Conservation (phyloP, 1,139 yeast species). For the Pichia sp. region DNA sequence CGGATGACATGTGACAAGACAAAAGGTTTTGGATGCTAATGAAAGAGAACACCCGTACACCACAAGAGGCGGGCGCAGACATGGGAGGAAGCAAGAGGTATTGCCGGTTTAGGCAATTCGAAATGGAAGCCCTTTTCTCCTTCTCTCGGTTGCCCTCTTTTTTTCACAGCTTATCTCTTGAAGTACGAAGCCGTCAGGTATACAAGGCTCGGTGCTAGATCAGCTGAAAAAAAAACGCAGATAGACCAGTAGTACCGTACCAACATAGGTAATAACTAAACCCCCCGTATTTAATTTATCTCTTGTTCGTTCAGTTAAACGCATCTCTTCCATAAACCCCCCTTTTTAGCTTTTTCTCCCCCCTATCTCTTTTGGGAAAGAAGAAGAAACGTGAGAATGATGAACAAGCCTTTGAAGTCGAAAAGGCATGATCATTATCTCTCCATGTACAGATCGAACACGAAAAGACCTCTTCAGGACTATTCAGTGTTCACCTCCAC, state of each 20-base stretch:
- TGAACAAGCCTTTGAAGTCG: conserved; percentile 2
- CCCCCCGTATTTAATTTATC: background rate
- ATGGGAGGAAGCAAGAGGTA: background rate
- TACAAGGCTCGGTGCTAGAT: background rate
- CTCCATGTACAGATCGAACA: background rate
- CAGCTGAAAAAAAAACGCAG: background rate
- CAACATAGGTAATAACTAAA: background rate
- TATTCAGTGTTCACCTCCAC: background rate
- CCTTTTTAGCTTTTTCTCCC: background rate
- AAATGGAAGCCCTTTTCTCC: background rate
- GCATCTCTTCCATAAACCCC: background rate
- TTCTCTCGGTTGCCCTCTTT: background rate
- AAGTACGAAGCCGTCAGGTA: background rate
- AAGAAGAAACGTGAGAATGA: background rate
- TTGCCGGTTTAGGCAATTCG: background rate
- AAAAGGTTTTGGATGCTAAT: background rate
- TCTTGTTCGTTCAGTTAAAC: background rate
- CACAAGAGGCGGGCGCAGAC: background rate
- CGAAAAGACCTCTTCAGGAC: background rate
- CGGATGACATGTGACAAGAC: too few species aligned
- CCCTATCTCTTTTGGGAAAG: background rate
- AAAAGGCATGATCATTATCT: background rate
- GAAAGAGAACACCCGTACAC: background rate
- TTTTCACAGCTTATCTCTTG: background rate
- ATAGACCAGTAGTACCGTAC: background rate